A percentile compares a stretch with the other conserved stretches of the same genome.
Evolutionary conservation across 352 stramenopile genomes (phyloP).

Genomic region (Globisporangium nagaii): DNA sequence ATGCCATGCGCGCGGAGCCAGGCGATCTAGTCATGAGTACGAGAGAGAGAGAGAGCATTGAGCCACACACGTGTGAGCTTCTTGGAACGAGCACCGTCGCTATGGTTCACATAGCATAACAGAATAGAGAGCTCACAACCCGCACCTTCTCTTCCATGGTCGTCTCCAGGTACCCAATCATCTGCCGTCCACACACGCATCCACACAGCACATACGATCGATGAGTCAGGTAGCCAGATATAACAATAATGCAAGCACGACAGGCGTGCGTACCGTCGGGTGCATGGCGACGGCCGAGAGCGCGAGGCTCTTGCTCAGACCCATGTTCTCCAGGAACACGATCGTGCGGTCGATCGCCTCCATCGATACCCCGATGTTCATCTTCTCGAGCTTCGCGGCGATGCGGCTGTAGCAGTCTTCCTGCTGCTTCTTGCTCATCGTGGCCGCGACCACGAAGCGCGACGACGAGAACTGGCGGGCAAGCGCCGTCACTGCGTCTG

Average conservation of each 20-base stretch:
- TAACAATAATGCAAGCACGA: too few species aligned
- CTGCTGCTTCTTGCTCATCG: constrained; percentile 11
- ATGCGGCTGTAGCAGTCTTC: constrained; percentile 32
- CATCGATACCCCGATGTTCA: constrained; percentile 11
- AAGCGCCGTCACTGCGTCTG: background rate
- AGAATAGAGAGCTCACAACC: background rate
- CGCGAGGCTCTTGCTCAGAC: constrained; percentile 23
- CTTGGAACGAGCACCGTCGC: too few species aligned
- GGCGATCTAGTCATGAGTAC: too few species aligned
- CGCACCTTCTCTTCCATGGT: constrained; percentile 38
- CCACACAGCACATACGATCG: background rate
- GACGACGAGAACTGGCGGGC: background rate
- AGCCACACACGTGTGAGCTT: background rate
- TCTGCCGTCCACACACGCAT: constrained; percentile 8
- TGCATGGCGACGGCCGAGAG: constrained; percentile 28
- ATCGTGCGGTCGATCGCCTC: constrained; percentile 22
- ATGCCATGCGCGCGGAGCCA: constrained; percentile 29
- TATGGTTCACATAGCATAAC: too few species aligned
- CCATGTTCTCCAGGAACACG: constrained; percentile 23
- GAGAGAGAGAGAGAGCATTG: background rate
- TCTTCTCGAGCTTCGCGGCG: constrained; percentile 22
- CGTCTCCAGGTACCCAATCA: constrained; percentile 20
- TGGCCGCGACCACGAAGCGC: background rate
- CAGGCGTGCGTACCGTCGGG: constrained; percentile 26
- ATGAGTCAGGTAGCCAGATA: background rate